These are phyloP conservation scores for Penicillium sp. DNA, from an alignment of 2,329 filamentous ascomycete species.

Conservation along the genomic window DNA sequence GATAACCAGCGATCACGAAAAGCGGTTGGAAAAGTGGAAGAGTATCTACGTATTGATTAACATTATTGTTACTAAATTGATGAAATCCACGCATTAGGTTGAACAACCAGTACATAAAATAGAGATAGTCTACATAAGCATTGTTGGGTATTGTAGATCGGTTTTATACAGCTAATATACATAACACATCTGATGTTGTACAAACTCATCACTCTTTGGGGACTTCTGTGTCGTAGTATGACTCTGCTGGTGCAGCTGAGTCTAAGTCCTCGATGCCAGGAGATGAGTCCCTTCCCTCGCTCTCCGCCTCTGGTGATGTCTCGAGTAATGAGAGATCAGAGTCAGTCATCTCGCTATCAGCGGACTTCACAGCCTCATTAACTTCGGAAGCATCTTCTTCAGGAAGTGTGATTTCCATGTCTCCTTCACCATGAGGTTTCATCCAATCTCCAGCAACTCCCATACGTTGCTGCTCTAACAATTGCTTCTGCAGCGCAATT, in stretches of 20 bases:
- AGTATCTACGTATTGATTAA: no score
- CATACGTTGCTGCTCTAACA: conserved; percentile 28
- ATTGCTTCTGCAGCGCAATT: conserved; percentile 39
- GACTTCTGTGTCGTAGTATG: conserved; percentile 3
- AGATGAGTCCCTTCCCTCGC: not conserved
- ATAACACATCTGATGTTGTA: conserved; percentile 19
- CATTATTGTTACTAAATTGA: not conserved
- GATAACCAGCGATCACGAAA: no score
- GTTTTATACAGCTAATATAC: conserved; percentile 27
- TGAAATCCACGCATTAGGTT: not conserved
- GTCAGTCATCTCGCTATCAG: not conserved
- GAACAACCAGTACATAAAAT: not conserved
- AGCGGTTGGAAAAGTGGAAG: no score
- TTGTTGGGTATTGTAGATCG: conserved; percentile 4
- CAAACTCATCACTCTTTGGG: conserved; percentile 1
- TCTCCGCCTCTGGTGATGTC: not conserved
- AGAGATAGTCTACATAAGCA: not conserved
- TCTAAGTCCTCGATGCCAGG: not conserved
- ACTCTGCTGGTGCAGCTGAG: not conserved
- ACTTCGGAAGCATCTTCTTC: conserved; percentile 15
- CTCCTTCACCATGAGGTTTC: conserved; percentile 8
- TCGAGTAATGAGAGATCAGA: conserved; percentile 1
- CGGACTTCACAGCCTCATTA: not conserved
- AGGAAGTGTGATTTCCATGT: conserved; percentile 17
- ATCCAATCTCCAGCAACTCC: conserved; percentile 24